phyloP scores from a whole-genome alignment of 2,329 filamentous ascomycete genomes.

The Rutstroemia sp. region DNA sequence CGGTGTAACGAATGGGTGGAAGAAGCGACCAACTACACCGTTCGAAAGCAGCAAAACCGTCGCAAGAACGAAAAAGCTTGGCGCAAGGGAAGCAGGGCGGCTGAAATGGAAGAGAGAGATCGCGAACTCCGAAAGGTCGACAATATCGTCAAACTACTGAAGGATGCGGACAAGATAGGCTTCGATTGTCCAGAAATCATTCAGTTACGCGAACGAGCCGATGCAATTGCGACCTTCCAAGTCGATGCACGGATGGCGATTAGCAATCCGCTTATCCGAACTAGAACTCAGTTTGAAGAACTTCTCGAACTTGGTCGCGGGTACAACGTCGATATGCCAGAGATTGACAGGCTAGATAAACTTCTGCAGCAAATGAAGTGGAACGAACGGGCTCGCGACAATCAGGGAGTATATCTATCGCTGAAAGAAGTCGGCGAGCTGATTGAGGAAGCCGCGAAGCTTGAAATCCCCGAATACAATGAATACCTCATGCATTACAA shows the following conservation, averaged over 20 bases:
- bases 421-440: conserved; percentile 73
- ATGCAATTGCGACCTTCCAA: conserved; percentile 80
- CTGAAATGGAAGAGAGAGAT: conserved; percentile 77
- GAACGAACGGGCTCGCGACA: conserved; percentile 68
- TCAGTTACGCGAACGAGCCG: conserved; percentile 76
- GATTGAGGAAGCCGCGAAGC: conserved; percentile 66
- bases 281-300: conserved; percentile 74
- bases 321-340: conserved; percentile 87
- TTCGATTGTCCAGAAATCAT: conserved; percentile 92
- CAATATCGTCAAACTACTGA: conserved; percentile 78
- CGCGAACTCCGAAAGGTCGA: conserved; percentile 81
- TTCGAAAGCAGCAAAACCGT: conserved; percentile 93
- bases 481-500: conserved; percentile 70
- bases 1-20: conserved; percentile 97
- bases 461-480: conserved; percentile 74
- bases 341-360: conserved; percentile 74
- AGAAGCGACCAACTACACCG: conserved; percentile 91
- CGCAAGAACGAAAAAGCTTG: conserved; percentile 89
- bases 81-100: conserved; percentile 67
- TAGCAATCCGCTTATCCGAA: conserved; percentile 54
- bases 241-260: conserved; percentile 65
- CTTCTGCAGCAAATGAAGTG: conserved; percentile 82
- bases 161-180: conserved; percentile 75
- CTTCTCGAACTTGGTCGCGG: conserved; percentile 81
- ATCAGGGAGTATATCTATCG: conserved; percentile 58